Evolutionary conservation across 192 early-diverging fungal species (phyloP), one percentile per base, ranked within the genome.

Genomic region (Backusella australiensis): DNA sequence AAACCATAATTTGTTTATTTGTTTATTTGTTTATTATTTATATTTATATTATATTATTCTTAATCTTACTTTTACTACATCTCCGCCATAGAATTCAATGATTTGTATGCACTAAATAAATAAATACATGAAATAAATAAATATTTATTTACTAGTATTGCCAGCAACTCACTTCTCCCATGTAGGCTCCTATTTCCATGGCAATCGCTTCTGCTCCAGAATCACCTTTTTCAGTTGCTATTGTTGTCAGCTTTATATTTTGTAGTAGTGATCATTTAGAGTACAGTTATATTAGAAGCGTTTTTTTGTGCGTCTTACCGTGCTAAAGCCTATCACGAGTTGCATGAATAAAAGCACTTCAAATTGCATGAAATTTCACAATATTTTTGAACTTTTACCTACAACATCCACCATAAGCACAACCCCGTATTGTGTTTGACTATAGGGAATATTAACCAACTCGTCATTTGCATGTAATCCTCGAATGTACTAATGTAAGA

Each of bases 331-430:
- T 53, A 78, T 72, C 3, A 23, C 3, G 29, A 29, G 12, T 56
- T 66, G 56, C 56, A 63, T 63, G n/a, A 63, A 63, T 63, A 63
- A 63, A 49, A 23, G 26, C 3, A 63, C 3, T 63, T 63, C 56
- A 29, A 63, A 63, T 63, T 29, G 23, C 23, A 63, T 26, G 56
- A 67, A 41, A 23, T 78, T 56, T 26, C 19, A 15, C 49, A 26
- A 69, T 29, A 11, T 49, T 59, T 63, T 9, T 63, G 21, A 14
- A 5, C 4, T 63, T 23, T 69, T 80, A 83, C 82, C 82, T 68
- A 78, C 84, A 71, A 87, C 83, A 63, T 87, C 86, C 11, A 84
- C 86, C 86, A 87, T 87, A 12, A 87, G 75, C 6, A 87, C 86
- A 8, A 84, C 86, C 0, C 84, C 86, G 75, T 85, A 87, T 52